phyloP scores from a whole-genome alignment of 2,329 filamentous ascomycete genomes.

The Alternaria brassicae region DNA sequence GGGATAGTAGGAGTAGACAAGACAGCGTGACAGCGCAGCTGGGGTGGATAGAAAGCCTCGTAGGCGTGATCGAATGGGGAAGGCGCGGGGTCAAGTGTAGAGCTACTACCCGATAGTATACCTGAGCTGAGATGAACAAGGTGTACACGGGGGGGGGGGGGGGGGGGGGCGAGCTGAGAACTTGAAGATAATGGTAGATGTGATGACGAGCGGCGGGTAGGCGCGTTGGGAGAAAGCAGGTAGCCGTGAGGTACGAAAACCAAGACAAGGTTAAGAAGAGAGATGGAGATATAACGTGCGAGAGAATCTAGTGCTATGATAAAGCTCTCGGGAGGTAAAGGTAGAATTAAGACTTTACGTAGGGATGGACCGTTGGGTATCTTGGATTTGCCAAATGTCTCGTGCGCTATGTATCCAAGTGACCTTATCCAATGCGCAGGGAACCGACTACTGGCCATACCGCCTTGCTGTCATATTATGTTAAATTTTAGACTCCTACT shows the following conservation, averaged over 20 bases:
- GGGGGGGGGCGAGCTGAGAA: neutral
- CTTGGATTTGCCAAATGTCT: neutral
- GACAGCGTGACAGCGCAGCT: neutral
- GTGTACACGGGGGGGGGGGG: too few relatives aligned
- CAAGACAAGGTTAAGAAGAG: neutral
- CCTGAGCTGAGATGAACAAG: neutral
- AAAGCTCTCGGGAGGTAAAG: conserved; percentile 3
- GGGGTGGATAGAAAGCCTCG: neutral
- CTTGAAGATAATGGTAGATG: neutral
- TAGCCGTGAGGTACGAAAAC: neutral
- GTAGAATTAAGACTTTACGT: neutral
- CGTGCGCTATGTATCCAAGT: conserved; percentile 5
- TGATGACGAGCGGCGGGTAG: neutral
- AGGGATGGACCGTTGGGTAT: conserved; percentile 7
- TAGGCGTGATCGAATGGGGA: neutral
- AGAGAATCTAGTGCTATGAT: neutral
- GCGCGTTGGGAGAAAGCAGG: neutral
- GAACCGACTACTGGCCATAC: neutral
- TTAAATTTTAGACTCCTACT: neutral
- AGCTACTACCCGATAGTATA: neutral
- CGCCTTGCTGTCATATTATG: neutral
- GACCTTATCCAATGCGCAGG: neutral
- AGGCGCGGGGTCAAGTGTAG: neutral
- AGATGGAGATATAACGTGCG: neutral
- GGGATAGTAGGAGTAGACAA: neutral